Percentiles rank a stretch among this genome's conserved stretches.
phyloP scores from a whole-genome alignment of 148 eudicot genomes.

The Nepenthes mirabilis region DNA sequence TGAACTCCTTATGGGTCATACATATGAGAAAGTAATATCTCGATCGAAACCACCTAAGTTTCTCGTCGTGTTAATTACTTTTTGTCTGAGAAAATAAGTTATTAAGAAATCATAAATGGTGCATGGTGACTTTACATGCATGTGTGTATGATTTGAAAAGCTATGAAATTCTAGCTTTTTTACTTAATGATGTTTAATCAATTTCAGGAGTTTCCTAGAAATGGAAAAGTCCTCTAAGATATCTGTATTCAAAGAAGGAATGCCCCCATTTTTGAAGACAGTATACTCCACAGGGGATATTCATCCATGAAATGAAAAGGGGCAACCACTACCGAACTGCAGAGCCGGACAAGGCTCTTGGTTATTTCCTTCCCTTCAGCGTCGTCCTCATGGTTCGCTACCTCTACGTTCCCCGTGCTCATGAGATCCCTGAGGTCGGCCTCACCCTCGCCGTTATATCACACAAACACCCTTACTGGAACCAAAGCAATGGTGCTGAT shows the following conservation, averaged over 20 bases:
- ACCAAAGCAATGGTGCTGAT: slow-evolving; percentile 24
- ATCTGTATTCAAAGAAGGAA: slow-evolving; percentile 26
- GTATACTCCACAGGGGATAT: slow-evolving; percentile 24
- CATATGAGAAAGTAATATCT: too few relatives aligned
- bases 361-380: slow-evolving; percentile 24
- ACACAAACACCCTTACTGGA: slow-evolving; percentile 29
- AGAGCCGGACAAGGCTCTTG: slow-evolving; percentile 19
- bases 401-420: slow-evolving; percentile 9
- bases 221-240: slow-evolving; percentile 30
- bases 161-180: neutral
- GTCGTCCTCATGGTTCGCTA: slow-evolving; percentile 12
- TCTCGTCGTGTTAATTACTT: too few relatives aligned
- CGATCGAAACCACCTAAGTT: too few relatives aligned
- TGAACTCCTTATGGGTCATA: too few relatives aligned
- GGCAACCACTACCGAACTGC: slow-evolving; percentile 11
- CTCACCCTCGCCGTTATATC: slow-evolving; percentile 3
- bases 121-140: too few relatives aligned
- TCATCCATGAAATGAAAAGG: slow-evolving; percentile 20
- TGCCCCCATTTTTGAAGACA: slow-evolving; percentile 22
- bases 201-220: slow-evolving; percentile 15
- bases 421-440: neutral
- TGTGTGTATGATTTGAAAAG: too few relatives aligned
- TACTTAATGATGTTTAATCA: neutral
- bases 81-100: too few relatives aligned
- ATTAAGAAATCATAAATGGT: neutral